Percentiles rank a stretch among this genome's conserved stretches.
These are phyloP conservation scores for Chiua virens DNA, from an alignment of 768 basidiomycete genomes.

Conservation along the genomic window DNA sequence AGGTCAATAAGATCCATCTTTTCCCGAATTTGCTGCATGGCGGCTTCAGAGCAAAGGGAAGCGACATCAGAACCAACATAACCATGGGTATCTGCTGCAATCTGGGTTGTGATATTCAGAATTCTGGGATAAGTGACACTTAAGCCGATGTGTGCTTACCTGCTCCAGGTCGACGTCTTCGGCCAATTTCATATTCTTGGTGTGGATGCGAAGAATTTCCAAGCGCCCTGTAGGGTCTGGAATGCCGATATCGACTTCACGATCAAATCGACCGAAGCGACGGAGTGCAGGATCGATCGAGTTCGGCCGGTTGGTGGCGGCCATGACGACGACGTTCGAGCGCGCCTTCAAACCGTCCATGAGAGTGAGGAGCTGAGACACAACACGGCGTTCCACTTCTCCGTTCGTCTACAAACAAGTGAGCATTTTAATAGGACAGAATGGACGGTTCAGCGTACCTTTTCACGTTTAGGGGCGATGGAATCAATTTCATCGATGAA, in stretches of 20 bases:
- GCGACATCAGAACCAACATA: slow-evolving; percentile 99
- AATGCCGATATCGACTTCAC: slow-evolving; percentile 99
- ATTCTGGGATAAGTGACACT: neutral
- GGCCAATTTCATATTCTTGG: slow-evolving; percentile 98
- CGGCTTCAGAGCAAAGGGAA: slow-evolving; percentile 96
- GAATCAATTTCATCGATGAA: slow-evolving; percentile 99
- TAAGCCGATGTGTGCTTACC: slow-evolving; percentile 36
- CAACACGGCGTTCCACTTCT: slow-evolving; percentile 99
- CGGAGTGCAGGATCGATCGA: slow-evolving; percentile 98
- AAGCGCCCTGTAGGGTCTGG: slow-evolving; percentile 99
- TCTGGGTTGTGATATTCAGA: slow-evolving; percentile 45
- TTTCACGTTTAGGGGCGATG: slow-evolving; percentile 99
- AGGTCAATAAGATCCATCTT: slow-evolving; percentile 99
- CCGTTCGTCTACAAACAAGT: slow-evolving; percentile 77
- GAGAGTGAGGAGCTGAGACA: slow-evolving; percentile 95
- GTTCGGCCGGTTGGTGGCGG: slow-evolving; percentile 97
- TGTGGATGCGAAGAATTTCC: slow-evolving; percentile 98
- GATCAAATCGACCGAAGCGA: slow-evolving; percentile 98
- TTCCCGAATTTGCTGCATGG: slow-evolving; percentile 99
- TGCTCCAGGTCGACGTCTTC: slow-evolving; percentile 98
- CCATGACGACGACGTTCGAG: slow-evolving; percentile 99
- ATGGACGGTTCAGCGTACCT: slow-evolving; percentile 48
- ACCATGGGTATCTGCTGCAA: slow-evolving; percentile 98
- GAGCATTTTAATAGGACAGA: slow-evolving; percentile 1
- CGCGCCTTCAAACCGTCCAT: slow-evolving; percentile 99